Percentiles rank a stretch among this genome's conserved stretches.
Conservation (phyloP, 2,329 filamentous ascomycete species). For the Paecilomyces variotii region DNA sequence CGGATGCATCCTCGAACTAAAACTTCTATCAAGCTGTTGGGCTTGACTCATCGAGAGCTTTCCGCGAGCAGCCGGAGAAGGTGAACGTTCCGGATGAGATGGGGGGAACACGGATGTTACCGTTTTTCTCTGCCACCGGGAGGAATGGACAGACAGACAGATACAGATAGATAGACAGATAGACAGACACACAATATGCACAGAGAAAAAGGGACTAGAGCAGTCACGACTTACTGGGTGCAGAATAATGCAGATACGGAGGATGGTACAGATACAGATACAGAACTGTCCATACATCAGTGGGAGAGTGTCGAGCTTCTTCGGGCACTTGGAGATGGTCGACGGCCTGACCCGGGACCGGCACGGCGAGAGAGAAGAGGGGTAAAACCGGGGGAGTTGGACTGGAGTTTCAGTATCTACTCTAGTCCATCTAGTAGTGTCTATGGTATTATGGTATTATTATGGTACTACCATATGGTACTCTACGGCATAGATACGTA, state of each 20-base stretch:
- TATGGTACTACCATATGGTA: too few relatives aligned
- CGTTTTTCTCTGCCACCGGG: too few relatives aligned
- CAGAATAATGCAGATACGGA: too few relatives aligned
- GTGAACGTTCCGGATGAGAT: not conserved
- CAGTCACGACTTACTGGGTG: too few relatives aligned
- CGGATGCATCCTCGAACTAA: not conserved
- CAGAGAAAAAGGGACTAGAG: too few relatives aligned
- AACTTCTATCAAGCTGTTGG: not conserved
- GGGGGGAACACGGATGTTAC: not conserved
- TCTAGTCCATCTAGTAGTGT: too few relatives aligned
- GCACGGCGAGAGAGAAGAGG: not conserved
- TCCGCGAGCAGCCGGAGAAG: slow-evolving; percentile 4
- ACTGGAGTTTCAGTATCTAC: not conserved
- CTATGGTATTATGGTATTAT: too few relatives aligned
- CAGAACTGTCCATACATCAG: not conserved
- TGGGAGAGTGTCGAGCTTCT: not conserved
- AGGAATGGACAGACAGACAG: too few relatives aligned
- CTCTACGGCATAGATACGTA: too few relatives aligned
- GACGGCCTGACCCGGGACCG: not conserved
- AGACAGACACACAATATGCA: too few relatives aligned
- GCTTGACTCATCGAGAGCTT: not conserved
- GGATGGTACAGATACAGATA: too few relatives aligned
- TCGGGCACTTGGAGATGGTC: not conserved
- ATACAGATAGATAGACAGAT: too few relatives aligned
- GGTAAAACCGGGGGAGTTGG: not conserved